These are phyloP conservation scores for Chrysanthemum seticuspe DNA, from an alignment of 129 eudicot genomes.

Conservation along the genomic window DNA sequence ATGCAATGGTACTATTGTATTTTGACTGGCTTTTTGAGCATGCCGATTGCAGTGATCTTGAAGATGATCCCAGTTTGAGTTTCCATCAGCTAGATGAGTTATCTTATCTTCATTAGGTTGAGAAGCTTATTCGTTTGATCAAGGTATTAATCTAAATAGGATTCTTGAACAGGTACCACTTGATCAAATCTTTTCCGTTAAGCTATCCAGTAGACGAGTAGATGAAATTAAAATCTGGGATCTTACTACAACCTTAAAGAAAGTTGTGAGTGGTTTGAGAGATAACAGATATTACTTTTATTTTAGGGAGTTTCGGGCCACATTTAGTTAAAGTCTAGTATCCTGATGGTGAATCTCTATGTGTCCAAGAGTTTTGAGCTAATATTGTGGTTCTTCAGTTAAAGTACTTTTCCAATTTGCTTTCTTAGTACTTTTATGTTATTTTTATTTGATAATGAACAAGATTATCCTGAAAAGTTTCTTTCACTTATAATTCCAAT, in stretches of 20 bases:
- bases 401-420: slow-evolving; percentile 6
- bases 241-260: background rate
- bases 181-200: slow-evolving; percentile 13
- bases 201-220: slow-evolving; percentile 3
- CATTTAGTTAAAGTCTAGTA: background rate
- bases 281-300: no score
- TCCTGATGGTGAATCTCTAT: slow-evolving; percentile 15
- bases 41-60: slow-evolving; percentile 82
- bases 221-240: slow-evolving; percentile 20
- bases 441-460: slow-evolving; percentile 3
- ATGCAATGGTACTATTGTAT: slow-evolving; percentile 70
- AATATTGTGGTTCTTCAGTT: slow-evolving; percentile 12
- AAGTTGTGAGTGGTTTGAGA: no score
- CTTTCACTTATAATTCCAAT: background rate
- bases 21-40: slow-evolving; percentile 74
- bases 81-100: slow-evolving; percentile 10
- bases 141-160: background rate
- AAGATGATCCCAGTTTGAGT: slow-evolving; percentile 40
- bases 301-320: background rate
- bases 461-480: slow-evolving; percentile 6
- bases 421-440: slow-evolving; percentile 5
- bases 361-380: slow-evolving; percentile 17
- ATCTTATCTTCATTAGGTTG: slow-evolving; percentile 21
- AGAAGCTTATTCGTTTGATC: slow-evolving; percentile 24
- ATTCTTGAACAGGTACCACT: slow-evolving; percentile 4